Evolutionary conservation across 257 asterid species (phyloP).

Genomic region (Solanum sitiens): DNA sequence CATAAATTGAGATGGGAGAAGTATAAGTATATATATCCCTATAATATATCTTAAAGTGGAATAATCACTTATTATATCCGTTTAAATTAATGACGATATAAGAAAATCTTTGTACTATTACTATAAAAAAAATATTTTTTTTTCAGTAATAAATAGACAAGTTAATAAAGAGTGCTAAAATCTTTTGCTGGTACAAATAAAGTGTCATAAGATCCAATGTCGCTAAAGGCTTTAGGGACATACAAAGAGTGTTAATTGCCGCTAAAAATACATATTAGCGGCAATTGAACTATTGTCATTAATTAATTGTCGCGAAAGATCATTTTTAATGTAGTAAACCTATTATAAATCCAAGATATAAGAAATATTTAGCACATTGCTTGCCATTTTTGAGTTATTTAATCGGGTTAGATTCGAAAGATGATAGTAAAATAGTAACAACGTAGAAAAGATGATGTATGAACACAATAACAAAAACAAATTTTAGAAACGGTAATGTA

Average conservation of each 20-base stretch:
- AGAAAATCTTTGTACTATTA: not conserved
- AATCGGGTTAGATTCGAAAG: not conserved
- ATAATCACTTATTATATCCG: not conserved
- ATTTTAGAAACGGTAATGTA: not conserved
- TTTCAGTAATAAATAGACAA: too few relatives aligned
- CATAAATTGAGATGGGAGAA: not conserved
- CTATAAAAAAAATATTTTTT: too few relatives aligned
- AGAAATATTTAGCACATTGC: not conserved
- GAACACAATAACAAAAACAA: not conserved
- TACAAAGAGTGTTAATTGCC: too few relatives aligned
- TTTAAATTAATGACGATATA: not conserved
- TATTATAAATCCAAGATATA: not conserved
- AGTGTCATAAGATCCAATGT: too few relatives aligned
- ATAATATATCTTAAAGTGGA: not conserved
- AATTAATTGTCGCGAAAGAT: too few relatives aligned
- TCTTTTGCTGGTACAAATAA: too few relatives aligned
- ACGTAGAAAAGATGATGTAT: not conserved
- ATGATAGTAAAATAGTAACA: not conserved
- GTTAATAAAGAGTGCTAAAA: too few relatives aligned
- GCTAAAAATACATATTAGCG: too few relatives aligned
- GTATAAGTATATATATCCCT: too few relatives aligned
- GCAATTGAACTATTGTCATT: too few relatives aligned
- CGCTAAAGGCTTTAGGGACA: too few relatives aligned
- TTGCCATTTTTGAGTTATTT: not conserved
- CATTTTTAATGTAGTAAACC: too few relatives aligned